Base-by-base conservation (phyloP, 352 stramenopile species). In the Globisporangium viniferum region DNA sequence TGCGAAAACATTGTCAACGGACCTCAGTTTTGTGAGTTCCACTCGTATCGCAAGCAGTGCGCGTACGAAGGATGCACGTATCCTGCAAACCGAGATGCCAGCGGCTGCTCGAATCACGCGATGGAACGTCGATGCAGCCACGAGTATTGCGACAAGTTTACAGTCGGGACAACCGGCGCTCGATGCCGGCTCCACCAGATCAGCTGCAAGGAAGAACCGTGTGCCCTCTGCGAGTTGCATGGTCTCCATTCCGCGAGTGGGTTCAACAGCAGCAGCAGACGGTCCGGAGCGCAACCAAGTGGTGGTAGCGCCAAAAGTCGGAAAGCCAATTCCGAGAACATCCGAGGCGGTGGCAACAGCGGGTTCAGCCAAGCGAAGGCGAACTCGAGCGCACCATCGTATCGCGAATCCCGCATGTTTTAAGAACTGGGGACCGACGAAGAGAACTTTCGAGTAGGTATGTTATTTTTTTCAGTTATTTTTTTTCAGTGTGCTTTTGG, bases 71-170 rank as follows among this genome's bases (percentile, higher is more conserved):
- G 75, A 5, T 92, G 84, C 54, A 70, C 73, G 41, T 82, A 82
- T 60, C 71, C 56, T 7, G 73, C 80, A 0, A 72, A 75, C 29
- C 62, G 66, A 15, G 62, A 74, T 62, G 59, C 44, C 15, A 85
- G 79, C 35, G 80, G 82, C 31, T 92, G 84, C 58, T 29, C 69
- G 35, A 71, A 78, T 36, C 84, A 92, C 65, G 59, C 41, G 10
- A 69, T 80, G 67, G 79, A 77, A 27, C 68, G 63, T 14, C 76
- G 72, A 27, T 92, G 84, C 62, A 76, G 76, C 58, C 84, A 92
- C 56, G 75, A 77, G 12, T 74, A 83, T 53, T 92, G 84, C 60
- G 80, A 81, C 58, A 90, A 92, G 62, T 91, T 89, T 68, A 78
- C 76, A 5, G 73, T 74, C n/a, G 67, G 64, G 3, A 44, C 56